Evolutionary conservation across 2,329 filamentous ascomycete genomes (phyloP), one percentile per base, ranked within the genome.

Genomic region (Achaetomium macrosporum): DNA sequence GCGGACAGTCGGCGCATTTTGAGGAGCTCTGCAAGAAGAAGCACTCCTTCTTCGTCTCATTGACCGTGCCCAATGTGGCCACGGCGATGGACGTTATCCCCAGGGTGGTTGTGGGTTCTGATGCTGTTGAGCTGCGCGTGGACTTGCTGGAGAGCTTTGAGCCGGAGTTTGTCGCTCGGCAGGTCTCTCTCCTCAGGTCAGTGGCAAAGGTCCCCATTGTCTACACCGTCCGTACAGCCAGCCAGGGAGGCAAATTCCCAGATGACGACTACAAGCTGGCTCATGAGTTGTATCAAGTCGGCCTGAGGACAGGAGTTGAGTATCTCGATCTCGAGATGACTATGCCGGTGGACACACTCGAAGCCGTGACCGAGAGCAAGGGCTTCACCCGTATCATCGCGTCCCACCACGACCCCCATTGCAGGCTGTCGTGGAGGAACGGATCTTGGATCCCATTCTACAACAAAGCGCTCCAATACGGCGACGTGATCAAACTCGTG

Each of bases 271-370:
- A 82, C 47, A 79, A 85, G n/a, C 79, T 85, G 55, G 85, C 88
- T 9, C 75, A 87, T 41, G 77, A 79, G 29, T 79, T 99, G 10
- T 96, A 96, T 70, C 77, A 77, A 42, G 76, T 87, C 36, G 93
- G 89, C 6, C 74, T 96, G 53, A 84, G 88, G 25, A 82, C 93
- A 68, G 92, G 90, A 9, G 83, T 91, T 41, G 93, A 99, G 66
- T 99, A 95, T 65, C 78, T 99, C 20, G 93, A 99, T 67, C 74
- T 97, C 8, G 93, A 99, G 68, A 87, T 97, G 70, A 87, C 88
- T 0, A 86, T 91, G 68, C 86, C 90, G 0, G 83, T 89, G 47
- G 74, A 83, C n/a, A 75, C 95, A 33, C 77, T 96, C 30, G 79
- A 85, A 42, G 74, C 79, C 13, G 77, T 96, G 4, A 77, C 81